These are phyloP conservation scores for Kalmusia sp. DNA, from an alignment of 2,329 filamentous ascomycete genomes.

Conservation along the genomic window DNA sequence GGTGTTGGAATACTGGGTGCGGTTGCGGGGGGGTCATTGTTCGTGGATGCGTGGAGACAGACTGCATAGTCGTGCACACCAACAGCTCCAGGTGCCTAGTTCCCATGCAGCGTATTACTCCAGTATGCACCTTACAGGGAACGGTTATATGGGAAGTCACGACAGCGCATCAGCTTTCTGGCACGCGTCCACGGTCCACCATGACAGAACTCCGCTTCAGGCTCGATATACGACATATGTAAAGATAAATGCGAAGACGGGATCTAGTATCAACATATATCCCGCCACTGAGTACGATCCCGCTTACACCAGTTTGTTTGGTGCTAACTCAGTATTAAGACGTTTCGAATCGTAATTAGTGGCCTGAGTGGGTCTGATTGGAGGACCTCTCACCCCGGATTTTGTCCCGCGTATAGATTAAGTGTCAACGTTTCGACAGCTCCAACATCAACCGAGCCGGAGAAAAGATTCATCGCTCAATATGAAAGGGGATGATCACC, in stretches of 20 bases:
- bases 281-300: background rate
- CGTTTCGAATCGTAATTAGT: background rate
- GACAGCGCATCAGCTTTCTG: too few relatives aligned
- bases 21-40: slow-evolving; percentile 52
- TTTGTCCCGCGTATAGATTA: slow-evolving; percentile 12
- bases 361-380: slow-evolving; percentile 6
- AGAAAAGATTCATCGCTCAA: background rate
- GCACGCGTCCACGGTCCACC: too few relatives aligned
- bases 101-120: too few relatives aligned
- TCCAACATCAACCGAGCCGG: slow-evolving; percentile 1
- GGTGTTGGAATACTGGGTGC: slow-evolving; percentile 66
- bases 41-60: slow-evolving; percentile 56
- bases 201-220: too few relatives aligned
- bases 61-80: slow-evolving; percentile 41
- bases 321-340: background rate
- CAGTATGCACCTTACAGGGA: too few relatives aligned
- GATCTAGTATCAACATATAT: background rate
- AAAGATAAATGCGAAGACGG: background rate
- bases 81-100: too few relatives aligned
- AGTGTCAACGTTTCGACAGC: background rate
- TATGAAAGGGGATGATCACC: background rate
- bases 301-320: background rate
- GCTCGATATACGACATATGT: too few relatives aligned
- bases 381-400: slow-evolving; percentile 11
- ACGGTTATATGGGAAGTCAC: too few relatives aligned